phyloP scores from a whole-genome alignment of 129 eudicot genomes.

The Mikania micrantha region DNA sequence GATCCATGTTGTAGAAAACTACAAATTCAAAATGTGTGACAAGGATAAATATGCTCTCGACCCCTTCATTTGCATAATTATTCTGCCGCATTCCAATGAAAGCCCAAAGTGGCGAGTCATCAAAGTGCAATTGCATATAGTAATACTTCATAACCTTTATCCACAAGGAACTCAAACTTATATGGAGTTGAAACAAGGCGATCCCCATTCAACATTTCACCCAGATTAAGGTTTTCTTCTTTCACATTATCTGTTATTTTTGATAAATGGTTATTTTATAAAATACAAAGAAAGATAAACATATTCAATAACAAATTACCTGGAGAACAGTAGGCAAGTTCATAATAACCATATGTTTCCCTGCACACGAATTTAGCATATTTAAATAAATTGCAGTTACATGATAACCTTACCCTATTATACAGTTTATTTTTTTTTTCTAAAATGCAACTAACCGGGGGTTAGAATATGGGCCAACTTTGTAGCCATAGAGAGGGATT shows the following conservation, averaged over 20 bases:
- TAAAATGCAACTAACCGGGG: constrained; percentile 10
- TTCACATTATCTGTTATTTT: constrained; percentile 27
- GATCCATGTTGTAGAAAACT: constrained; percentile 46
- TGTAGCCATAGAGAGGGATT: constrained; percentile 38
- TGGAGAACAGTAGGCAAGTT: constrained; percentile 25
- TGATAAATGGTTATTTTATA: background rate
- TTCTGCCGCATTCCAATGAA: constrained; percentile 34
- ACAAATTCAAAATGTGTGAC: constrained; percentile 40
- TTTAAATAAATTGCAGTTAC: background rate
- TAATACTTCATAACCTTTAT: constrained; percentile 38
- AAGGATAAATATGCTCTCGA: constrained; percentile 25
- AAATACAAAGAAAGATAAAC: background rate
- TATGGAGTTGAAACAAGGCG: constrained; percentile 39
- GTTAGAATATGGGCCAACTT: constrained; percentile 28
- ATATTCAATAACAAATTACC: constrained; percentile 5
- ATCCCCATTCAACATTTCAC: constrained; percentile 50
- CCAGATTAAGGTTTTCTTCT: constrained; percentile 33
- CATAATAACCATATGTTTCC: constrained; percentile 37
- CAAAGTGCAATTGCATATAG: constrained; percentile 54
- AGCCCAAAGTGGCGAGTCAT: constrained; percentile 76
- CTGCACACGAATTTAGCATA: constrained; percentile 2
- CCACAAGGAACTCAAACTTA: constrained; percentile 25
- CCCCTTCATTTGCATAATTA: constrained; percentile 16
- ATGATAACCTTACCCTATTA: background rate
- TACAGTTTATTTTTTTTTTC: background rate